phyloP scores from a whole-genome alignment of 2,329 filamentous ascomycete species.

The Coniochaeta prunicola region DNA sequence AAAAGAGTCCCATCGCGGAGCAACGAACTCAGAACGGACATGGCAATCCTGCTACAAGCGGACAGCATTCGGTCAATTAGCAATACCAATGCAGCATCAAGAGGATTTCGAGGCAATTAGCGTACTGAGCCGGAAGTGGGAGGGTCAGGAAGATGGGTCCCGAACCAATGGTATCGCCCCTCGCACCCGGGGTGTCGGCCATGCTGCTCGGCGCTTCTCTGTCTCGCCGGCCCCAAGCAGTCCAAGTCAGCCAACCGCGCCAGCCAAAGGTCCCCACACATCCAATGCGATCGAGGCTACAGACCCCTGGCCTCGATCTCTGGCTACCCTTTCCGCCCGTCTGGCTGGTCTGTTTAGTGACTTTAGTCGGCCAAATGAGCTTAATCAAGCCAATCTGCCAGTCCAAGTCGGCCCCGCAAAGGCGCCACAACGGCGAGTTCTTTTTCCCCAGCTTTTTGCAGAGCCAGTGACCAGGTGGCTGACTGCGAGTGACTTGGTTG shows the following conservation, averaged over 20 bases:
- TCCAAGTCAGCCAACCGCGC: not conserved
- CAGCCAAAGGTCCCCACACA: not conserved
- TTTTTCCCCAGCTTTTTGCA: not conserved
- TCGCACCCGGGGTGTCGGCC: not conserved
- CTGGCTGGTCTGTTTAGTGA: not conserved
- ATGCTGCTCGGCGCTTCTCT: slow-evolving; percentile 1
- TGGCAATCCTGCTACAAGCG: not conserved
- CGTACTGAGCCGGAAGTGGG: not conserved
- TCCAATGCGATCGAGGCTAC: slow-evolving; percentile 1
- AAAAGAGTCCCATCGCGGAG: not conserved
- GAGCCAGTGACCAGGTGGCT: not conserved
- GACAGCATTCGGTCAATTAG: slow-evolving; percentile 3
- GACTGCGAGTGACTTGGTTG: not conserved
- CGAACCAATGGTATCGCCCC: not conserved
- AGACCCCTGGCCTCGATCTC: not conserved
- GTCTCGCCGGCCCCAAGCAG: slow-evolving; percentile 1
- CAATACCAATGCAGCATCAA: slow-evolving; percentile 1
- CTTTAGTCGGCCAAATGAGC: not conserved
- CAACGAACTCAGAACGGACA: not conserved
- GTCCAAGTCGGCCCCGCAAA: not conserved
- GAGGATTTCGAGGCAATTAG: slow-evolving; percentile 1
- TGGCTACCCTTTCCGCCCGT: not conserved
- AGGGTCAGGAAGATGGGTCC: not conserved
- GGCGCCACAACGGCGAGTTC: slow-evolving; percentile 1
- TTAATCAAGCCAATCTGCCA: not conserved